Evolutionary conservation across 371 early-diverging fungal species (phyloP), one percentile per base, ranked within the genome.

Genomic region (Mortierella sp.): DNA sequence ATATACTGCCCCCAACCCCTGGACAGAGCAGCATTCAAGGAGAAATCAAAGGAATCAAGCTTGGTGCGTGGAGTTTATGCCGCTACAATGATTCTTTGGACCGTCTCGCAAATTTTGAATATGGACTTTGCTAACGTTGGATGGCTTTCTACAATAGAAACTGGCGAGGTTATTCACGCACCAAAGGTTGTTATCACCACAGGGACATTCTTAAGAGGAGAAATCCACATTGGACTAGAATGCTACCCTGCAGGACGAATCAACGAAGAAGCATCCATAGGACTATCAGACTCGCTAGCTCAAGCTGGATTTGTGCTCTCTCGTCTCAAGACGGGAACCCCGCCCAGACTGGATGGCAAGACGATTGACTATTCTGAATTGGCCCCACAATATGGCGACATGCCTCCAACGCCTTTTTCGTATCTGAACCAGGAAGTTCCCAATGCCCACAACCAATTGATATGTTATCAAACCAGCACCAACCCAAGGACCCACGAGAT

Each of bases 291-390:
- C 34, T 92, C 94, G 8, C 74, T 94, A 19, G 84, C 84, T 38
- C 73, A 86, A 14, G 92, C 93, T 14, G 95, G 94, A 12, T 93
- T 94, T 53, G 81, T 83, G 47, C 81, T 94, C 41, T 89, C 88
- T 7, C 79, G 95, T 26, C 82, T 94, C 66, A 94, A 94, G 78
- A 94, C 95, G 26, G 94, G 95, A 24, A 94, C 95, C 18, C 94
- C 95, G 23, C 91, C 95, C 13, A 80, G 95, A 57, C 74, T 94
- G 52, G 88, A 90, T 59, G 90, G 92, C 34, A 82, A 83, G 58
- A 92, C 91, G 16, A 93, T 94, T 39, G 84, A 92, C 65, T 94
- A 87, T 73, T 80, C 85, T 13, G 86, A 84, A 9, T 72, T 94
- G 24, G 67, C 68, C 0, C 79, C 83, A 1, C 94, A 94, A 72